phyloP scores from a whole-genome alignment of 345 rosid genomes.

The Anastatica hierochuntica region DNA sequence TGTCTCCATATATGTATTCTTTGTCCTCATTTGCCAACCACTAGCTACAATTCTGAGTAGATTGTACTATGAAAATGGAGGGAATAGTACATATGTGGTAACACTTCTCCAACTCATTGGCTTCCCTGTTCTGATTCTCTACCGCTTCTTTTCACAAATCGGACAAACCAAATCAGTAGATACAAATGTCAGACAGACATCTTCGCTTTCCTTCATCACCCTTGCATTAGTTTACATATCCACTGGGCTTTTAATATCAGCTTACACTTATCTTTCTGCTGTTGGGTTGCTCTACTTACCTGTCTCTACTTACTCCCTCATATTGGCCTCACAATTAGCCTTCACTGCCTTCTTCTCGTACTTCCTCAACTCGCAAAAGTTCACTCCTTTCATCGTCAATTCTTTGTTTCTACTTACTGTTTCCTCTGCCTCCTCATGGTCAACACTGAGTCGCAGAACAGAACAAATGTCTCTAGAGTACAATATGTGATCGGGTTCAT shows the following conservation, averaged over 20 bases:
- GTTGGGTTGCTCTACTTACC: conserved; percentile 48
- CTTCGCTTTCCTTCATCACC: background rate
- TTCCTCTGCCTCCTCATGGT: conserved; percentile 40
- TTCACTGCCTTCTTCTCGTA: conserved; percentile 49
- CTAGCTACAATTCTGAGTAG: conserved; percentile 34
- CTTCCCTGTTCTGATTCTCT: conserved; percentile 42
- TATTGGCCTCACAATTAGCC: conserved; percentile 35
- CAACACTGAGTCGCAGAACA: conserved; percentile 10
- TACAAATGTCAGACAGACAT: background rate
- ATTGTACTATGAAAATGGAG: too few species aligned
- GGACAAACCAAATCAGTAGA: conserved; percentile 5
- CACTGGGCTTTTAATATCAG: conserved; percentile 30
- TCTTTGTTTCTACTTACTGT: conserved; percentile 39
- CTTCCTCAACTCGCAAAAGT: conserved; percentile 38
- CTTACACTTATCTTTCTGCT: conserved; percentile 28
- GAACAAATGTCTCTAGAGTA: conserved; percentile 9
- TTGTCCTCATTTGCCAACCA: conserved; percentile 33
- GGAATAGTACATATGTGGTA: conserved; percentile 38
- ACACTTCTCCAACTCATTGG: conserved; percentile 37
- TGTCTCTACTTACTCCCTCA: conserved; percentile 36
- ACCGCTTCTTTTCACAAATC: conserved; percentile 20
- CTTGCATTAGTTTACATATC: conserved; percentile 20
- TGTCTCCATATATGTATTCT: conserved; percentile 24
- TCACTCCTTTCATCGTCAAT: conserved; percentile 34
- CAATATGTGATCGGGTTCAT: conserved; percentile 31